phyloP scores from a whole-genome alignment of 164 flowering plant genomes.

The Houttuynia cordata region DNA sequence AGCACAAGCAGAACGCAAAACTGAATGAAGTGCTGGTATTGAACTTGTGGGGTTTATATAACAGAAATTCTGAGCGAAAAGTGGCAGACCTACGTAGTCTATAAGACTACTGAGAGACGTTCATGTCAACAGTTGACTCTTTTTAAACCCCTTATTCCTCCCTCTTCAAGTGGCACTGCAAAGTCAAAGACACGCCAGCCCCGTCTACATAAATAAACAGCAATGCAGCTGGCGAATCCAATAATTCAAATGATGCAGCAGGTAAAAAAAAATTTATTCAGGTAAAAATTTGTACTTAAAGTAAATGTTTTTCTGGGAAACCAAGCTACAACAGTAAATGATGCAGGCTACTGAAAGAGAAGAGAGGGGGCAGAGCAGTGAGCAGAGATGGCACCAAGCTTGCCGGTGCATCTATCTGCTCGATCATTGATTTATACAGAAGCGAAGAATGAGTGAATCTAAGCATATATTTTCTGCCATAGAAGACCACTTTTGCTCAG shows the following conservation, averaged over 20 bases:
- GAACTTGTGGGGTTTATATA: not conserved
- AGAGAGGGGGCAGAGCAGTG: not conserved
- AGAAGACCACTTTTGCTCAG: not conserved
- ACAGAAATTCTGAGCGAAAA: not conserved
- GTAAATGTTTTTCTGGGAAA: not conserved
- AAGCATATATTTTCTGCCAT: not conserved
- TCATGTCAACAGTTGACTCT: not conserved
- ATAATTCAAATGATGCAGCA: not conserved
- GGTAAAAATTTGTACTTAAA: no score
- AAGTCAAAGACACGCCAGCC: not conserved
- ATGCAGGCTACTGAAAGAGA: no score
- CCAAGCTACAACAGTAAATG: not conserved
- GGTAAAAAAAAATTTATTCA: not conserved
- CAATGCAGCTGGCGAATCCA: not conserved
- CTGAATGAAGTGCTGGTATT: not conserved
- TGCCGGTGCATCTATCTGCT: not conserved
- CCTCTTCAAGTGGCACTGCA: not conserved
- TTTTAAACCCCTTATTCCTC: not conserved
- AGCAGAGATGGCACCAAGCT: not conserved
- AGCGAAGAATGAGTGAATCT: not conserved
- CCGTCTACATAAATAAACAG: not conserved
- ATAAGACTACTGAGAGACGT: not conserved
- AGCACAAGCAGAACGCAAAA: not conserved
- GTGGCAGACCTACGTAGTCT: not conserved
- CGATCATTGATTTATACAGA: not conserved